A percentile compares a stretch with the other conserved stretches of the same genome.
phyloP scores from a whole-genome alignment of 306 rosid species.

The Vigna angularis region DNA sequence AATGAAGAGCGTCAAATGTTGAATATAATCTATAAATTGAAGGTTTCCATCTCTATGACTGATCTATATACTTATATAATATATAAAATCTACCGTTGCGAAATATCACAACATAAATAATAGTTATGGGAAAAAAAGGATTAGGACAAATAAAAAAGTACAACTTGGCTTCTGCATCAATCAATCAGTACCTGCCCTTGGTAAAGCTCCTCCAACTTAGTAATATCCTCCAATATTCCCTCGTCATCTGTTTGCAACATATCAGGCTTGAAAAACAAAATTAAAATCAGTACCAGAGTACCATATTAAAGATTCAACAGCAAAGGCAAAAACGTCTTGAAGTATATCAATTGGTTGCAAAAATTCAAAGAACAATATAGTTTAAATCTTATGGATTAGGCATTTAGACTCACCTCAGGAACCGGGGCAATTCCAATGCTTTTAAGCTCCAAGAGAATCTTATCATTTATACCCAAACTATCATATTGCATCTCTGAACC shows the following conservation, averaged over 20 bases:
- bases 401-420: conserved; percentile 67
- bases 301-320: conserved; percentile 20
- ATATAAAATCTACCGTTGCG: not conserved
- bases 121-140: not conserved
- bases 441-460: conserved; percentile 89
- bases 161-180: conserved; percentile 33
- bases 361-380: conserved; percentile 15
- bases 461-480: conserved; percentile 73
- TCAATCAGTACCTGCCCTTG: conserved; percentile 69
- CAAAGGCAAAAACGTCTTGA: conserved; percentile 5
- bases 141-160: conserved; percentile 15
- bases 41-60: conserved; percentile 36
- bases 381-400: conserved; percentile 22
- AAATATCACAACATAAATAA: conserved; percentile 28
- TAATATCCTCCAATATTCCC: conserved; percentile 72
- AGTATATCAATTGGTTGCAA: conserved; percentile 20
- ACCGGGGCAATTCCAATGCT: conserved; percentile 86
- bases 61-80: conserved; percentile 20
- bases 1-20: conserved; percentile 26
- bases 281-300: conserved; percentile 45
- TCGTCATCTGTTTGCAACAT: conserved; percentile 72
- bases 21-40: conserved; percentile 28
- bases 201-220: conserved; percentile 71
- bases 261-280: conserved; percentile 74
- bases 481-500: conserved; percentile 81